Percentiles rank a stretch among this genome's conserved stretches.
Conservation (phyloP, 768 basidiomycete genomes). For the Dioszegia hungarica region DNA sequence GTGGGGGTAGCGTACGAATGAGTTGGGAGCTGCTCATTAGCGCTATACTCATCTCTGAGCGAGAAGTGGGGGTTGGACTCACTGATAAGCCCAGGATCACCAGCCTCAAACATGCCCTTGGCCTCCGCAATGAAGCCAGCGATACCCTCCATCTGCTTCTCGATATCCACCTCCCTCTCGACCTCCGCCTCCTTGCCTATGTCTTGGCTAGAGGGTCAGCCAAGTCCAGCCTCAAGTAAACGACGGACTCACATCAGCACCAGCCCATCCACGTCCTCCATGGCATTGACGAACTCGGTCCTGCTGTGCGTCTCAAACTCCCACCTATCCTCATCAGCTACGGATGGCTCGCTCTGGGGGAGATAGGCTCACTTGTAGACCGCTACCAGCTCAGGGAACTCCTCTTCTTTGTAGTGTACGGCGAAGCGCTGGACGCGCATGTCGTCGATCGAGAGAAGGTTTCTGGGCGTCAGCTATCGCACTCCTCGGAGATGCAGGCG, state of each 20-base stretch:
- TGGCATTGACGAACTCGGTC: neutral
- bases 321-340: neutral
- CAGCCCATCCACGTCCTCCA: neutral
- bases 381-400: neutral
- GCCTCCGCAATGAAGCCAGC: neutral
- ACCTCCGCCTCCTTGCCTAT: neutral
- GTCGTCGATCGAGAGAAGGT: too few relatives aligned
- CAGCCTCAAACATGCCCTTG: neutral
- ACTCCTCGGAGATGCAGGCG: neutral
- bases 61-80: neutral
- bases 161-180: neutral
- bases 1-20: neutral
- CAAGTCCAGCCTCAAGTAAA: too few relatives aligned
- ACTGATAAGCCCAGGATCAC: neutral
- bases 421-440: too few relatives aligned
- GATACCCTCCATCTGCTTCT: neutral
- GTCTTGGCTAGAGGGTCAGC: neutral
- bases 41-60: too few relatives aligned
- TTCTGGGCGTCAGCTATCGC: neutral
- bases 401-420: neutral
- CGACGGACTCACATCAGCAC: constrained; percentile 5
- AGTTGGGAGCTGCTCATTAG: neutral
- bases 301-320: neutral
- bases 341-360: neutral
- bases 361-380: neutral